Conservation (phyloP, 208 protist species). For the Phytomonas serpens region DNA sequence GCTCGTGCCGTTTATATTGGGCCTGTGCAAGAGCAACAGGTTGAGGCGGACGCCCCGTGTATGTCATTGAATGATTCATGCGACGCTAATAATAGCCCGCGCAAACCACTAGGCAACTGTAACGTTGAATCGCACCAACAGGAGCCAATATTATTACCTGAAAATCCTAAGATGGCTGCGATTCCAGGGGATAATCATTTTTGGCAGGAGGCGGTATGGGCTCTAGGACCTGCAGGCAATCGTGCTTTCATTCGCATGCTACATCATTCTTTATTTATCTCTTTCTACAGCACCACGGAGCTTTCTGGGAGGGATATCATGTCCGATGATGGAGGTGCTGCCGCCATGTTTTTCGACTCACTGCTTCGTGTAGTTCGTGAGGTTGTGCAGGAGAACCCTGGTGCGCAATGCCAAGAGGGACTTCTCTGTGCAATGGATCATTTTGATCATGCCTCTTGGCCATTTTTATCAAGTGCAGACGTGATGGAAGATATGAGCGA, state of each 20-base stretch:
- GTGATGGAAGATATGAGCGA: neutral
- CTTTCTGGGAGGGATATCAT: neutral
- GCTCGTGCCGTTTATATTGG: conserved; percentile 44
- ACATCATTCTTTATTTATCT: conserved; percentile 67
- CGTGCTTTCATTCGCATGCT: conserved; percentile 68
- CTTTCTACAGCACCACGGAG: conserved; percentile 51
- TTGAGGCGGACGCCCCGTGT: neutral
- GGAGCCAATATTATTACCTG: neutral
- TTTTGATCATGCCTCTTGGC: conserved; percentile 6
- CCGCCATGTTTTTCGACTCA: conserved; percentile 44
- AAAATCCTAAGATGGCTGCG: neutral
- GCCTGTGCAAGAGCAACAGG: conserved; percentile 17
- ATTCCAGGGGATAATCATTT: conserved; percentile 11
- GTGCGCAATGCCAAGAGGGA: conserved; percentile 50
- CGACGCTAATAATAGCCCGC: neutral
- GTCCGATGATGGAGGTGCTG: neutral
- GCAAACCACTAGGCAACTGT: neutral
- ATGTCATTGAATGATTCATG: neutral
- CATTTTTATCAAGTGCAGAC: neutral
- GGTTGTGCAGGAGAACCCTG: conserved; percentile 56
- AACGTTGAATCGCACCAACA: neutral
- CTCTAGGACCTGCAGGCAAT: conserved; percentile 18
- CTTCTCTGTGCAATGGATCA: conserved; percentile 22
- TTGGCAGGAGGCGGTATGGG: conserved; percentile 21
- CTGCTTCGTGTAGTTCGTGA: conserved; percentile 42